Evolutionary conservation across 805 yeast species (phyloP).

Genomic region (Ogataea parapolymorpha): DNA sequence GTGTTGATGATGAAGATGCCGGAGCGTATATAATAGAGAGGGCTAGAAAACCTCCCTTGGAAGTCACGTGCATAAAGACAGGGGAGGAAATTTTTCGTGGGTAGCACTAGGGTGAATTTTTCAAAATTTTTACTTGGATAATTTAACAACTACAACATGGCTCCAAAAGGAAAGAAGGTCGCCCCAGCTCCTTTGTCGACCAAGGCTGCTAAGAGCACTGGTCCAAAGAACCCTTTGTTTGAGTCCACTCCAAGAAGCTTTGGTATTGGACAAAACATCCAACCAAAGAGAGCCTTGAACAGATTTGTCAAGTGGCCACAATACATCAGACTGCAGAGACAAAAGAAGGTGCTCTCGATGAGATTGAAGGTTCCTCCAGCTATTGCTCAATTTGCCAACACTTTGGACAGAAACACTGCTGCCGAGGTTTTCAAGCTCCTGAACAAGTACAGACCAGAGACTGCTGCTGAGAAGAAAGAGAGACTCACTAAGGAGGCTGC

Average conservation of each 20-base stretch:
- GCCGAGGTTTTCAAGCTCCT: constrained; percentile 91
- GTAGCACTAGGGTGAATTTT: constrained; percentile 5
- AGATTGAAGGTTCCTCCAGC: constrained; percentile 98
- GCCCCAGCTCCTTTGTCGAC: constrained; percentile 95
- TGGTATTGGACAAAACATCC: constrained; percentile 92
- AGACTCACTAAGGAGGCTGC: constrained; percentile 97
- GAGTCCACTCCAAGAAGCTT: constrained; percentile 85
- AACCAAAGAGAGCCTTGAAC: constrained; percentile 89
- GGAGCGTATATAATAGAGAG: constrained; percentile 1
- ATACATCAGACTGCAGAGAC: constrained; percentile 95
- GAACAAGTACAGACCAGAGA: constrained; percentile 98
- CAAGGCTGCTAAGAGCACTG: constrained; percentile 51
- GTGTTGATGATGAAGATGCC: constrained; percentile 84
- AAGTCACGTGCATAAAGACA: constrained; percentile 5
- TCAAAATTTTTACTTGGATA: constrained; percentile 5
- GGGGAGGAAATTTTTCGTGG: constrained; percentile 1
- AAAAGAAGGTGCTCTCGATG: constrained; percentile 86
- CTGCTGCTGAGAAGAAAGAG: constrained; percentile 93
- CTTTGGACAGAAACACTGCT: constrained; percentile 97
- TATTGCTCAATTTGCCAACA: constrained; percentile 88
- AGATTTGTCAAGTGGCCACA: constrained; percentile 98
- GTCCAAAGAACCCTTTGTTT: constrained; percentile 72
- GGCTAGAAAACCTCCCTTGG: neutral
- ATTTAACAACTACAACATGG: constrained; percentile 13
- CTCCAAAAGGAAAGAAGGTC: constrained; percentile 68